Conservation (phyloP, 257 asterid genomes). For the Solanum lignicaule region DNA sequence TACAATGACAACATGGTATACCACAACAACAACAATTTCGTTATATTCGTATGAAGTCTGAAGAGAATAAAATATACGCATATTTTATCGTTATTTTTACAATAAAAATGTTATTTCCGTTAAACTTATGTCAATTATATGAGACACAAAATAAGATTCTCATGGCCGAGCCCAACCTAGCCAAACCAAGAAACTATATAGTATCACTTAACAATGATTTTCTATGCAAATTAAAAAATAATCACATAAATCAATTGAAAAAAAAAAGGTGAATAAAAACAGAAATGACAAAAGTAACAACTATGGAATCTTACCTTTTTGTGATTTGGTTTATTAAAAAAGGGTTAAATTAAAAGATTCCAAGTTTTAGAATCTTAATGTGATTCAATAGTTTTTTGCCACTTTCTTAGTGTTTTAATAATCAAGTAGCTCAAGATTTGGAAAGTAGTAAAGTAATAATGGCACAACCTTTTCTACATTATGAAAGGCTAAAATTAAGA, state of each 20-base stretch:
- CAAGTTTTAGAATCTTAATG: neutral
- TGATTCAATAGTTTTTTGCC: neutral
- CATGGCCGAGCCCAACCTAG: neutral
- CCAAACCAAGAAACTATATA: neutral
- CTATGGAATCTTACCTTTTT: neutral
- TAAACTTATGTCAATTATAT: neutral
- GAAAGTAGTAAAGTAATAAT: neutral
- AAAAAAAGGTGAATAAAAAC: neutral
- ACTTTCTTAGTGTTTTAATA: neutral
- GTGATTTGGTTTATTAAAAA: neutral
- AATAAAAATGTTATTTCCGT: fast-evolving
- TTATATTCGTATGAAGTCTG: neutral
- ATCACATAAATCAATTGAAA: neutral
- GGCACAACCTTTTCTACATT: neutral
- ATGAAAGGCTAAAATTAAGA: neutral
- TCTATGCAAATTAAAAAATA: neutral
- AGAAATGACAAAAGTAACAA: neutral
- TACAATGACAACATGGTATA: neutral
- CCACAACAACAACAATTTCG: neutral
- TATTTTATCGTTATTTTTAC: neutral
- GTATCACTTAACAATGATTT: neutral
- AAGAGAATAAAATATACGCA: no score
- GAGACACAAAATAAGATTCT: neutral
- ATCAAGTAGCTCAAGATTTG: neutral
- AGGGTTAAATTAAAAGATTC: neutral